Evolutionary conservation across 2,329 filamentous ascomycete genomes (phyloP).

Genomic region (Juglanconis oblonga): DNA sequence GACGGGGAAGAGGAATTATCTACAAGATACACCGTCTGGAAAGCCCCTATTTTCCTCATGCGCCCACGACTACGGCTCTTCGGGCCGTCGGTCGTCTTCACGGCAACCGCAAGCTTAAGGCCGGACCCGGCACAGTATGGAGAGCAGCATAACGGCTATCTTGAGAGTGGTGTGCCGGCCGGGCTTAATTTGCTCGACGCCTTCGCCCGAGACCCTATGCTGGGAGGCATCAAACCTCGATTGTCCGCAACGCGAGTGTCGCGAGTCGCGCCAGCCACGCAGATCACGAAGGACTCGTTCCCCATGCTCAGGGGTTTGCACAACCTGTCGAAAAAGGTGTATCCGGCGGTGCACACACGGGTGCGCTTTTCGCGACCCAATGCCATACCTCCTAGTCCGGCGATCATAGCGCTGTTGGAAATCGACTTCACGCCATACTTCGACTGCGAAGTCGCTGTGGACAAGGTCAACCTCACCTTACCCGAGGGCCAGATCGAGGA

Average conservation of each 20-base stretch:
- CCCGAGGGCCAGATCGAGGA: slow-evolving; percentile 57
- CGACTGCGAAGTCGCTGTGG: slow-evolving; percentile 62
- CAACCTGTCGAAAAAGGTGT: slow-evolving; percentile 60
- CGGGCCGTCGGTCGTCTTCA: slow-evolving; percentile 63
- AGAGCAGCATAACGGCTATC: slow-evolving; percentile 55
- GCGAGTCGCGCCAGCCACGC: slow-evolving; percentile 66
- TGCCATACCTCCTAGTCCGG: slow-evolving; percentile 53
- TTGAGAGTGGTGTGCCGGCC: slow-evolving; percentile 65
- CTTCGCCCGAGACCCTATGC: slow-evolving; percentile 62
- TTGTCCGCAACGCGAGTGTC: slow-evolving; percentile 74
- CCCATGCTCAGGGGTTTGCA: slow-evolving; percentile 64
- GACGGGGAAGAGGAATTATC: slow-evolving; percentile 22
- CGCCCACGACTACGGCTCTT: slow-evolving; percentile 64
- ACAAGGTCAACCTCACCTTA: slow-evolving; percentile 56
- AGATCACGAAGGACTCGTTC: slow-evolving; percentile 54
- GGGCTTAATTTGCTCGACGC: slow-evolving; percentile 76
- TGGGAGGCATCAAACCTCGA: slow-evolving; percentile 60
- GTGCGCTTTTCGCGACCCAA: slow-evolving; percentile 68
- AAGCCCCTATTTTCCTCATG: slow-evolving; percentile 53
- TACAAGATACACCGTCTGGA: slow-evolving; percentile 56
- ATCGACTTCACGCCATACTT: slow-evolving; percentile 71
- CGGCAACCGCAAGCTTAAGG: slow-evolving; percentile 58
- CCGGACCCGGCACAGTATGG: slow-evolving; percentile 43
- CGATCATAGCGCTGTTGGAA: slow-evolving; percentile 69
- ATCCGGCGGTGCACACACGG: slow-evolving; percentile 68